Percentiles rank a stretch among this genome's conserved stretches.
These are phyloP conservation scores for Akanthomyces muscarius DNA, from an alignment of 2,329 filamentous ascomycete genomes.

Conservation along the genomic window DNA sequence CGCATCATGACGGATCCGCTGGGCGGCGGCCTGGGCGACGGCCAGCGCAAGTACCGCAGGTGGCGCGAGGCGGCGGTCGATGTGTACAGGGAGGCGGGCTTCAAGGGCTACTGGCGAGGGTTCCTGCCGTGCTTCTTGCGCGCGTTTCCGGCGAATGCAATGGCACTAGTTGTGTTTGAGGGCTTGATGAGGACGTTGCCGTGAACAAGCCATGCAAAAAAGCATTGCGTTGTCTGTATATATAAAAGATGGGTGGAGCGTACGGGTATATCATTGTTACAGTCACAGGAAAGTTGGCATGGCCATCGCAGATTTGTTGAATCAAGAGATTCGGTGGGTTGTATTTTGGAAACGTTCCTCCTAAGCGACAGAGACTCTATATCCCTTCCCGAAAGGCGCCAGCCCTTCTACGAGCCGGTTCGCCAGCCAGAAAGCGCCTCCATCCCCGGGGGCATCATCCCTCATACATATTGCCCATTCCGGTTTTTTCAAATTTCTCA, in stretches of 20 bases:
- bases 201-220: conserved; percentile 22
- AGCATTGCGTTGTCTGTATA: neutral
- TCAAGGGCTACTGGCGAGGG: conserved; percentile 83
- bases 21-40: conserved; percentile 64
- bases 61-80: conserved; percentile 79
- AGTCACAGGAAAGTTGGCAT: neutral
- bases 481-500: neutral
- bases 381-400: neutral
- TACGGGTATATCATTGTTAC: neutral
- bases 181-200: conserved; percentile 72
- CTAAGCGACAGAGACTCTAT: neutral
- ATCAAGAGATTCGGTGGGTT: conserved; percentile 12
- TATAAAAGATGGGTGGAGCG: neutral
- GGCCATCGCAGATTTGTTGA: neutral
- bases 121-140: conserved; percentile 91
- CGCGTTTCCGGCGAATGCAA: conserved; percentile 93
- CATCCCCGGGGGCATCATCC: neutral
- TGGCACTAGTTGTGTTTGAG: conserved; percentile 91
- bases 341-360: conserved; percentile 10
- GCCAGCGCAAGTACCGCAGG: conserved; percentile 61
- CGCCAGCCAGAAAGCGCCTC: conserved; percentile 5
- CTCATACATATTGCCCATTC: neutral
- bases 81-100: conserved; percentile 73
- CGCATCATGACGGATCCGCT: conserved; percentile 94
- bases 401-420: conserved; percentile 11